Evolutionary conservation across 108 stramenopile species (phyloP), one percentile per base, ranked within the genome.

Genomic region (Pseudonitzschia delicatissima): DNA sequence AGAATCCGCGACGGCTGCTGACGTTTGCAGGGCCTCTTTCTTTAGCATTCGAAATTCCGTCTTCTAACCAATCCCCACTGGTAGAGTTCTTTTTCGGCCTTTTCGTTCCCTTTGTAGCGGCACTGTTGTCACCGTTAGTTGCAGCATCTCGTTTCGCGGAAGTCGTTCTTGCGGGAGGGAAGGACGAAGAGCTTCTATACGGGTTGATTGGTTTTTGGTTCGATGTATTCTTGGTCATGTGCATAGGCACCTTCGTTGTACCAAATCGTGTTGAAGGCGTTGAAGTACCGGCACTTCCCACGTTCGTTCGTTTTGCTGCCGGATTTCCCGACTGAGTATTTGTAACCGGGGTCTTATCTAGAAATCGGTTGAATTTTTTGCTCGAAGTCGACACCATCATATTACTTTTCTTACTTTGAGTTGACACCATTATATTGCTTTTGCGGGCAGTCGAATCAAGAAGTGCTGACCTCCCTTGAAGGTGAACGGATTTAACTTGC

Each of bases 1-100:
- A 55, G 29, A 55, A 55, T 33, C 53, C 53, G n/a, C 3, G 25
- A 33, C 53, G 29, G 15, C 29, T 29, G 2, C 47, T 23, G 21
- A 48, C 23, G 47, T 48, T 18, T 33, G 11, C 12, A 25, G 53
- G 29, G 18, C 53, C 53, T 11, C 64, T 15, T n/a, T 13, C 18
- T 20, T 58, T 45, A 42, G 42, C 17, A 3, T 55, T 34, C 5
- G 26, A 26, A 7, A 5, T 32, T 7, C 57, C 72, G 12, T 66
- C 64, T 27, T 58, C 13, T 47, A 73, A 36, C 72, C 72, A 73
- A 44, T 67, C 64, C 31, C 36, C 49, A 11, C 23, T 25, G 31
- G 29, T 23, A 21, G 53, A 27, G 17, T 3, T 44, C n/a, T 21
- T 6, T 23, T 3, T 48, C 47, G n/a, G 2, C 2, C 20, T 48